Base-by-base conservation (phyloP, 2,329 filamentous ascomycete genomes). In the Penicillium sp. region DNA sequence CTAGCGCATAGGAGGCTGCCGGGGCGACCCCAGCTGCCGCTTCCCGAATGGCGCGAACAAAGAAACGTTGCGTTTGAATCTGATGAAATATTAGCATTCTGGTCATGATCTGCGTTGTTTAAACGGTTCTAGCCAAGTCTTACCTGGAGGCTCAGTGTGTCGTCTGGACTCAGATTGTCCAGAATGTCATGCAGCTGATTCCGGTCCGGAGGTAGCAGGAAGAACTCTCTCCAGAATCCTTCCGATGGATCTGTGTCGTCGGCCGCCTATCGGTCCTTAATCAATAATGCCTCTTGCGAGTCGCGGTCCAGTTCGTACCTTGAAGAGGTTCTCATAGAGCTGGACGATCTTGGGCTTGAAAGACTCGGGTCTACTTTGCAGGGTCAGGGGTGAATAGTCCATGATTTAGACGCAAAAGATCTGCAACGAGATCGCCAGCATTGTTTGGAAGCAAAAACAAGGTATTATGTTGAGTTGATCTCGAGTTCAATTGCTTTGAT, bases 181-280 rank as follows among this genome's bases (percentile, higher is more conserved):
- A 99, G 78, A 45, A 92, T 82, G 46, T 77, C 78, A 69, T 85
- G 83, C 60, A 99, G 77, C 45, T 85, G 83, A 4, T 79, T 72
- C 50, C 84, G 82, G 69, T 97, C 91, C 21, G 93, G 92, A 59
- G 86, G 87, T 54, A 97, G 81, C 36, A 99, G 82, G 73, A 99
- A 99, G 76, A 99, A 92, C 75, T 97, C 94, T 62, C 85, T 83
- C 94, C 94, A 99, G 77, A 97, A 99, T 41, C 92, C 93, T 56
- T 96, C 91, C 0, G 90, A 84, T 58, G 88, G 88, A 27, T 92
- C 88, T 48, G 79, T 74, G 55, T 85, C 83, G 56, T 88, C 82
- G 50, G 86, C 83, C 60, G 88, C 84, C 76, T 89, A 71, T 67
- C 11, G 34, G 13, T 14, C 3, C 61, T 66, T 38, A 55, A 59